Evolutionary conservation across 1,284 basidiomycete genomes (phyloP).

Genomic region (Phellinidium pouzarii): DNA sequence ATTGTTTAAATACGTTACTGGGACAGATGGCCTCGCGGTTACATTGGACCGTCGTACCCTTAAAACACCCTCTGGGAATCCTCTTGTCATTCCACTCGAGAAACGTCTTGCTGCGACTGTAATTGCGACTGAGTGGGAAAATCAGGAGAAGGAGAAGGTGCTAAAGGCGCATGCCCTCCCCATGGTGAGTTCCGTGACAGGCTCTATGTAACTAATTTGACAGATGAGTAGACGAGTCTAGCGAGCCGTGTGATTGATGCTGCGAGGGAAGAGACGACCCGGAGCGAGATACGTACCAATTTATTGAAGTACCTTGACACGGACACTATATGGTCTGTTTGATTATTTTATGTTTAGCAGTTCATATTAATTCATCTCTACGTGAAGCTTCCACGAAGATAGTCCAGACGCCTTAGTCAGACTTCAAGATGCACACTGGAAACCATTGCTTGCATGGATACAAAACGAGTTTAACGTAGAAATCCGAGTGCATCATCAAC

Average conservation of each 20-base stretch:
- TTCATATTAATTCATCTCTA: not conserved
- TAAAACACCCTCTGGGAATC: conserved; percentile 81
- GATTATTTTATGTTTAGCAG: not conserved
- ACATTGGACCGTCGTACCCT: conserved; percentile 82
- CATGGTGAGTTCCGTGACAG: conserved; percentile 50
- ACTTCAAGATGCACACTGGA: conserved; percentile 87
- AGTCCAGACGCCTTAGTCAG: conserved; percentile 70
- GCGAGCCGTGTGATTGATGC: conserved; percentile 74
- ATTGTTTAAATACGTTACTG: not conserved
- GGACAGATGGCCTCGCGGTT: conserved; percentile 50
- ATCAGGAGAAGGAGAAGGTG: conserved; percentile 78
- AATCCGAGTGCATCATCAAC: conserved; percentile 61
- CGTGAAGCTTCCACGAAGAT: conserved; percentile 73
- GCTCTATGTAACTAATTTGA: too few species aligned
- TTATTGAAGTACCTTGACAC: conserved; percentile 89
- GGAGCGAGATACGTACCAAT: conserved; percentile 62
- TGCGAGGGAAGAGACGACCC: conserved; percentile 49
- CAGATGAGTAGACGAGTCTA: not conserved
- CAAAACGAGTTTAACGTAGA: conserved; percentile 58
- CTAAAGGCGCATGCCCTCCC: conserved; percentile 90
- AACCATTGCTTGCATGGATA: conserved; percentile 81
- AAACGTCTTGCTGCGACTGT: conserved; percentile 75
- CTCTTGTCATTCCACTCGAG: conserved; percentile 64
- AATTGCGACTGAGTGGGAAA: conserved; percentile 95
- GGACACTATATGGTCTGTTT: conserved; percentile 83